Base-by-base conservation (phyloP, 306 rosid genomes). In the Mucuna pruriens region DNA sequence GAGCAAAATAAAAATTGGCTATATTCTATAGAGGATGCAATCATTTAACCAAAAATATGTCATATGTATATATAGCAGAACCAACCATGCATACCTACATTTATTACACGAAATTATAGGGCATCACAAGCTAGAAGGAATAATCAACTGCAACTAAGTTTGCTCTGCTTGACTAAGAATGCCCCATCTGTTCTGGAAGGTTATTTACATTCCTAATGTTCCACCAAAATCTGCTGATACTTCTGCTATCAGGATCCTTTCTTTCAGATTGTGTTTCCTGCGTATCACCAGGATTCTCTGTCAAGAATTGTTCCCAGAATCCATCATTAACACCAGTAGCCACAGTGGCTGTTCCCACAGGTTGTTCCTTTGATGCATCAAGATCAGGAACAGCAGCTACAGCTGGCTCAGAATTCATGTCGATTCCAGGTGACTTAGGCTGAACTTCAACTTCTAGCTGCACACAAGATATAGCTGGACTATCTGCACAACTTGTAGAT, bases 221-320 rank as follows among this genome's bases (percentile, higher is more conserved):
- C 95, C 91, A 91, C 97, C 94, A 90, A 81, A 86, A 86, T 77
- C 81, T 87, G 38, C 54, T 38, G 49, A 82, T 87, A 34, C 45
- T 84, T 76, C 72, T 77, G 65, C 65, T 65, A 76, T 83, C 86
- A n/a, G 88, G 65, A 81, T 89, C 95, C 85, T 82, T 92, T 86
- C 81, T 87, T 68, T 87, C 91, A 9, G 87, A 80, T 60, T 80
- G 95, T 40, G 74, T 91, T 85, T 90, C 95, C 63, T 78, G 88
- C 2, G 80, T 60, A 23, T 90, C 92, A 15, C 91, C 97, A 23
- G 97, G 95, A 87, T 89, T 86, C 88, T 95, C 98, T 1, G 94
- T 91, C 90, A 95, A 90, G 84, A 90, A 92, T 70, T 88, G 94
- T 74, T 92, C 91, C 97, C 98, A 95, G 74, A 92, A 95, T 19